Evolutionary conservation across 2,329 filamentous ascomycete species (phyloP), one percentile per base, ranked within the genome.

Genomic region (Colletotrichum australisinense): DNA sequence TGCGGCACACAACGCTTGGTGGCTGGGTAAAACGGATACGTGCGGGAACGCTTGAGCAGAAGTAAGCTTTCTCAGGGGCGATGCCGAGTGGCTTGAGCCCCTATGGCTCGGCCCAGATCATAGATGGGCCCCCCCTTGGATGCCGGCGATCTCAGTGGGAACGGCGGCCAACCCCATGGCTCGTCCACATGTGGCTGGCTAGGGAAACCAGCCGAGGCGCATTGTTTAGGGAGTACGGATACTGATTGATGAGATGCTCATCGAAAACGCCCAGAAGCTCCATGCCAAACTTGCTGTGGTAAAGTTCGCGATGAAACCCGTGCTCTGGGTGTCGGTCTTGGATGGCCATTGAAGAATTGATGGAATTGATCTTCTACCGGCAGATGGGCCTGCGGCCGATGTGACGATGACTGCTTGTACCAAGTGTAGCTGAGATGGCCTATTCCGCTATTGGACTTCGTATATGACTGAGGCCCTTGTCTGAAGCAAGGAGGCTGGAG

Each of bases 281-380:
- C 6, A 12, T n/a, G 42, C 19, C 42, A 49, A 1, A 19, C 42
- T 49, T 49, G 22, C 8, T 24, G 19, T 19, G 1, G 4, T 26
- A 67, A 62, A 26, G 56, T 56, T 71, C 46, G 22, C 30, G 32
- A 16, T 67, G 67, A 59, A 32, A 42, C 67, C 4, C 53, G 32
- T 9, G 32, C 42, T 42, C 30, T n/a, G 19, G 19, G 7, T 11
- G 6, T 49, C 19, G 19, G 42, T 49, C 19, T 11, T 49, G 42
- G 19, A 9, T 11, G 42, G 2, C 19, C 7, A 49, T 9, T n/a
- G 19, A 49, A n/a, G 42, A 49, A 49, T n/a, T 49, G 42, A 49
- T 8, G 19, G 0, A n/a, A 49, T 24, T 22, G 22, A 16, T 24
- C 9, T 55, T 24, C 11, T 22, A 26, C 22, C 42, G 59, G 16